These are phyloP conservation scores for Vaccinium macrocarpon DNA, from an alignment of 148 eudicot species.

Conservation along the genomic window DNA sequence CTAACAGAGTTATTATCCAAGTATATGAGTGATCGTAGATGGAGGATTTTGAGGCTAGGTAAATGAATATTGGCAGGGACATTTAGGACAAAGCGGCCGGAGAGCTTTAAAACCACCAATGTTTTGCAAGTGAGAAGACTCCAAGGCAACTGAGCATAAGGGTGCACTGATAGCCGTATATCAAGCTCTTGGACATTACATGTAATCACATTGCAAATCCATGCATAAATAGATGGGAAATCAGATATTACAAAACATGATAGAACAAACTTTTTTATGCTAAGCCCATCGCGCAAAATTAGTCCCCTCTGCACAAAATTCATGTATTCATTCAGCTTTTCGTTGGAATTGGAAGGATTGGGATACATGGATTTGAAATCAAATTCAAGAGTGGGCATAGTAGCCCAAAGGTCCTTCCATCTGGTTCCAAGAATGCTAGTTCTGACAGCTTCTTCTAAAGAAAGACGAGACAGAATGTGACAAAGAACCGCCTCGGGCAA, in stretches of 20 bases:
- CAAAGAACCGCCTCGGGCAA: slow-evolving; percentile 7
- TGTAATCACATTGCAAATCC: slow-evolving; percentile 11
- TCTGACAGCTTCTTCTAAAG: slow-evolving; percentile 7
- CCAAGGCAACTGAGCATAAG: slow-evolving; percentile 15
- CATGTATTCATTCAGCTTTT: not conserved
- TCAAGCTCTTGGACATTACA: slow-evolving; percentile 11
- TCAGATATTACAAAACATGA: slow-evolving; percentile 4
- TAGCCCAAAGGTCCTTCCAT: slow-evolving; percentile 14
- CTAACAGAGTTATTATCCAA: not conserved
- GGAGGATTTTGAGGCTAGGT: slow-evolving; percentile 14
- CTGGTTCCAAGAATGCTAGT: slow-evolving; percentile 13
- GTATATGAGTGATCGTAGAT: slow-evolving; percentile 8
- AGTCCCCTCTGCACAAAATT: slow-evolving; percentile 8
- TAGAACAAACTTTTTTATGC: not conserved
- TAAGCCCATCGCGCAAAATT: slow-evolving; percentile 6
- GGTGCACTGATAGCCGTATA: slow-evolving; percentile 7
- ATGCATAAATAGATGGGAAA: slow-evolving; percentile 11
- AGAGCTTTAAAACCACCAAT: slow-evolving; percentile 7
- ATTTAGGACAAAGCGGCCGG: not conserved
- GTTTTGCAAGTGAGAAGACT: slow-evolving; percentile 13
- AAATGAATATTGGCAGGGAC: slow-evolving; percentile 12
- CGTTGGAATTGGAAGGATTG: not conserved
- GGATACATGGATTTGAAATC: slow-evolving; percentile 4
- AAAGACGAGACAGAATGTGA: slow-evolving; percentile 3
- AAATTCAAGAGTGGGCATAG: slow-evolving; percentile 7